Conservation (phyloP, 2,329 filamentous ascomycete species). For the Bimuria novae-zelandiae region DNA sequence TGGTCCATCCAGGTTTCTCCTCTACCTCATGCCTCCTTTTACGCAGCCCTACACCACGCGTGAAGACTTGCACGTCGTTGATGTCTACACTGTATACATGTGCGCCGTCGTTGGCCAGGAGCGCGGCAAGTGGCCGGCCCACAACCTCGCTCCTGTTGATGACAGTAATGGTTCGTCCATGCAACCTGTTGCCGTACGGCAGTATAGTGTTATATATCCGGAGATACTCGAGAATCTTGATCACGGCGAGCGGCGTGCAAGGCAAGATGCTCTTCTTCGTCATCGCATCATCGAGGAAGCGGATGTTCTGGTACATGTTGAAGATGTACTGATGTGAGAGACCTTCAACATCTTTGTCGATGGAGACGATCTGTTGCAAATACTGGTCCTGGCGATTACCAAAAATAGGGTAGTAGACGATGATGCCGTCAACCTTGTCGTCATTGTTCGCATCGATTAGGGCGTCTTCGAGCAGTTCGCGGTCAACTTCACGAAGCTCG, state of each 20-base stretch:
- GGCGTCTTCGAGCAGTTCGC: constrained; percentile 87
- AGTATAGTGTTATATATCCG: constrained; percentile 96
- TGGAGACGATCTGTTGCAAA: constrained; percentile 89
- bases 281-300: constrained; percentile 83
- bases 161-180: constrained; percentile 92
- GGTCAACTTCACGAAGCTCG: constrained; percentile 79
- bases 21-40: constrained; percentile 84
- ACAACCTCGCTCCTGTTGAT: constrained; percentile 98
- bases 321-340: constrained; percentile 92
- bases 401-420: constrained; percentile 99
- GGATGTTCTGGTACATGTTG: constrained; percentile 99
- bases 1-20: constrained; percentile 76
- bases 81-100: constrained; percentile 95
- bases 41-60: constrained; percentile 83
- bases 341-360: constrained; percentile 93
- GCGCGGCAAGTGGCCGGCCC: constrained; percentile 85
- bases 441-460: constrained; percentile 86
- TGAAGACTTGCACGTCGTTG: constrained; percentile 89
- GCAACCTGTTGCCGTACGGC: constrained; percentile 88
- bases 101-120: constrained; percentile 94
- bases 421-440: constrained; percentile 78
- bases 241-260: constrained; percentile 91
- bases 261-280: constrained; percentile 89
- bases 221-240: constrained; percentile 95
- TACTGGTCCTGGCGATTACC: constrained; percentile 89